A percentile compares a stretch with the other conserved stretches of the same genome.
Conservation (phyloP, 2,329 filamentous ascomycete species). For the Cercospora sojina region DNA sequence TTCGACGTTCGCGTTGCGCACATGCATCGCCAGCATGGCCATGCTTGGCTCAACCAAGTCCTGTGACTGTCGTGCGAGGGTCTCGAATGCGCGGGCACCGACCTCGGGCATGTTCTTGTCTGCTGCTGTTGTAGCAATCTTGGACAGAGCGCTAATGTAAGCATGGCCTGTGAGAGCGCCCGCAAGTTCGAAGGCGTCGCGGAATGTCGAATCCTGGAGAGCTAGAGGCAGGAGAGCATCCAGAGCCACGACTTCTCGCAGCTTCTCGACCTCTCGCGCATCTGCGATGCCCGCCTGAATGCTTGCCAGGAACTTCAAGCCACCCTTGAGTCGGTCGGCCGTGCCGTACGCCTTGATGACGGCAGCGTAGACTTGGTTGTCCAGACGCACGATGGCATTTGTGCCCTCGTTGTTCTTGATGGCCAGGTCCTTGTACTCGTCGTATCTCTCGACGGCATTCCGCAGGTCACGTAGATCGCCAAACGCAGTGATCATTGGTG, state of each 20-base stretch:
- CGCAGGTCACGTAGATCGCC: constrained; percentile 75
- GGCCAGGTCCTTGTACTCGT: constrained; percentile 88
- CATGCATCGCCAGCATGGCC: constrained; percentile 81
- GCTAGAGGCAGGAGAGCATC: constrained; percentile 78
- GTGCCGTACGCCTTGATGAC: constrained; percentile 85
- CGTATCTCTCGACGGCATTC: constrained; percentile 91
- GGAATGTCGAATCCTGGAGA: constrained; percentile 66
- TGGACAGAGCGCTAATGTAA: constrained; percentile 64
- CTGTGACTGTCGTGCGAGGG: constrained; percentile 51
- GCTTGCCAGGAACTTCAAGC: constrained; percentile 79
- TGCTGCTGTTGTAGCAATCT: constrained; percentile 74
- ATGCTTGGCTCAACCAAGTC: constrained; percentile 60
- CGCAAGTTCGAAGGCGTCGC: constrained; percentile 73
- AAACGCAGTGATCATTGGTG: constrained; percentile 93
- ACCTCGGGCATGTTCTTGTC: constrained; percentile 71
- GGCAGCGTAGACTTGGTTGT: constrained; percentile 85
- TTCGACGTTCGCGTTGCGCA: constrained; percentile 76
- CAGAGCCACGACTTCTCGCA: constrained; percentile 70
- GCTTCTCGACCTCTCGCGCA: constrained; percentile 41
- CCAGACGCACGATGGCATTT: constrained; percentile 67
- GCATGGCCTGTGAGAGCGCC: constrained; percentile 58
- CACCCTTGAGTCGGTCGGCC: constrained; percentile 76
- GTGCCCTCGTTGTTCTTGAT: constrained; percentile 76
- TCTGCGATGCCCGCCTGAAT: constrained; percentile 61
- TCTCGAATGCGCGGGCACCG: constrained; percentile 59